A percentile compares a stretch with the other conserved stretches of the same genome.
Conservation (phyloP, 1,284 basidiomycete genomes). For the Ceratobasidium sp. region DNA sequence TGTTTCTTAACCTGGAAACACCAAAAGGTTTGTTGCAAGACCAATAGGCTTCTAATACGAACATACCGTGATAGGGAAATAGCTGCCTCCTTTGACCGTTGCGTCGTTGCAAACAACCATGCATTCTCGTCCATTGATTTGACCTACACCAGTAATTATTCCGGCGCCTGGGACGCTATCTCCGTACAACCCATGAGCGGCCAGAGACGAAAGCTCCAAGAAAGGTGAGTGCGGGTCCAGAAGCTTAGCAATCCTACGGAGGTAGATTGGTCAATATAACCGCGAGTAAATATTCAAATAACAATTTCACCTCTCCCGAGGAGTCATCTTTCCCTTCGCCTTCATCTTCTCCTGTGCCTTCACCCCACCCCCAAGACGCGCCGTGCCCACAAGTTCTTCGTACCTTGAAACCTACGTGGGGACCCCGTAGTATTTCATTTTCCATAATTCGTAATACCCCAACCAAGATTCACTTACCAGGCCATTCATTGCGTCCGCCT, state of each 20-base stretch:
- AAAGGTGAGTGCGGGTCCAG: slow-evolving; percentile 91
- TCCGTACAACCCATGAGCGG: slow-evolving; percentile 88
- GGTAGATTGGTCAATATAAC: neutral
- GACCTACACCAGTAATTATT: slow-evolving; percentile 88
- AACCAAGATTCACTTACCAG: slow-evolving; percentile 64
- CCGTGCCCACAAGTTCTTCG: slow-evolving; percentile 45
- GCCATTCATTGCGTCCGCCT: slow-evolving; percentile 72
- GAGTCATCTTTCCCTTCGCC: slow-evolving; percentile 84
- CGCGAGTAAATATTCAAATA: slow-evolving; percentile 45
- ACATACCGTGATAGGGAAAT: slow-evolving; percentile 87
- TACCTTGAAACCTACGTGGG: slow-evolving; percentile 48
- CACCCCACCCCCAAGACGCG: slow-evolving; percentile 57
- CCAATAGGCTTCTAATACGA: neutral
- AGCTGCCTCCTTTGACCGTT: slow-evolving; percentile 92
- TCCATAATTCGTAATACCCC: slow-evolving; percentile 56
- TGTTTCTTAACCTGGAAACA: slow-evolving; percentile 87
- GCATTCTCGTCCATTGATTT: slow-evolving; percentile 85
- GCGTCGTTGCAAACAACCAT: slow-evolving; percentile 94
- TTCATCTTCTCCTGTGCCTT: slow-evolving; percentile 83
- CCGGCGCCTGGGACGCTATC: slow-evolving; percentile 89
- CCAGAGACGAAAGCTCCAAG: slow-evolving; percentile 86
- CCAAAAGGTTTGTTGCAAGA: neutral
- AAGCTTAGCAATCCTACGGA: slow-evolving; percentile 66
- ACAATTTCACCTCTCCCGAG: slow-evolving; percentile 76
- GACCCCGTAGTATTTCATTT: slow-evolving; percentile 66